Evolutionary conservation across 306 rosid genomes (phyloP), one percentile per base, ranked within the genome.

Genomic region (Medicago ruthenica): DNA sequence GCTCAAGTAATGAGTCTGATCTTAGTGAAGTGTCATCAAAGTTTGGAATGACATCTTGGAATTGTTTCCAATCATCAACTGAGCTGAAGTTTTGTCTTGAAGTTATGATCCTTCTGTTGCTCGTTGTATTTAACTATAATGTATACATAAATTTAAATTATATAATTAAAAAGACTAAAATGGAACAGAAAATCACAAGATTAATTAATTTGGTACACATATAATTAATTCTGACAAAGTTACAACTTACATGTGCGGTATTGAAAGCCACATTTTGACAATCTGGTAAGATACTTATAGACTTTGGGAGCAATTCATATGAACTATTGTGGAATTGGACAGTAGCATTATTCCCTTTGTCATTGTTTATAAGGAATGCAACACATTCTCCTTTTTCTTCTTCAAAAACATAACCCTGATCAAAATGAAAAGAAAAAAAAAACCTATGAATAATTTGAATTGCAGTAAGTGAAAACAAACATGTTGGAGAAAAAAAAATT

Each of bases 251-350:
- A 81, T 74, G 78, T 61, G 94, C 94, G 8, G 92, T 86, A 62
- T 81, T 91, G 85, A 87, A 91, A 75, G 70, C 58, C 8, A 87
- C 88, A 18, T 70, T 85, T 73, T 83, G 51, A 57, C 97, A 91
- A 80, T 89, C 92, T 67, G 76, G 83, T 75, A 91, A 84, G 80
- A 91, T 85, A 59, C 92, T 89, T 24, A 89, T 85, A 12, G 92
- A 89, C 80, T 64, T 91, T n/a, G 94, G 90, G 11, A 83, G 82
- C 71, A 91, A 77, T 44, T 68, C 70, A 22, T 72, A 76, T 18
- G 97, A 66, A 13, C 11, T 76, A 53, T 87, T 87, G 53, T 36
- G 86, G 80, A 91, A 91, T 39, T 81, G 88, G 15, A 91, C 87
- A 14, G 84, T 67, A 20, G 64, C 77, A 2, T 58, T 67, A 1